Evolutionary conservation across 345 rosid genomes (phyloP).

Genomic region (Gossypium raimondii): DNA sequence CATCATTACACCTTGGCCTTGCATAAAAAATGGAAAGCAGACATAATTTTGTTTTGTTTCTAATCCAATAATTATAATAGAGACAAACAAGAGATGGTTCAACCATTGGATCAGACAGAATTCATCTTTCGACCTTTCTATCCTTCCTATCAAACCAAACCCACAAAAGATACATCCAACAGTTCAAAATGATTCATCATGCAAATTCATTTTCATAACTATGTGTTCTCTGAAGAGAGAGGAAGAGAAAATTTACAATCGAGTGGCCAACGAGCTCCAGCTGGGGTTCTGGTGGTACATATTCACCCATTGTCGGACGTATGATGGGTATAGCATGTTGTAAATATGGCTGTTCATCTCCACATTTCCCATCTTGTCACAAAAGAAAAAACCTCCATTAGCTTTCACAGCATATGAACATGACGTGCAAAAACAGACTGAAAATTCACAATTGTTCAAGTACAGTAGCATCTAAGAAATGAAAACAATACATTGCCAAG

Average conservation of each 20-base stretch:
- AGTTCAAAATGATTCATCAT: not conserved
- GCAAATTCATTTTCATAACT: not conserved
- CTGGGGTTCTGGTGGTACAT: constrained; percentile 23
- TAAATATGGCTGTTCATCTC: constrained; percentile 22
- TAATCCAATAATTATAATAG: not conserved
- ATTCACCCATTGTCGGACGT: constrained; percentile 23
- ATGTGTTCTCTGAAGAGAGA: not conserved
- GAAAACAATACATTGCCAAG: not conserved
- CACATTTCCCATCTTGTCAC: constrained; percentile 23
- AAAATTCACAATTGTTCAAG: not conserved
- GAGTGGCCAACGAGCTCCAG: constrained; percentile 33
- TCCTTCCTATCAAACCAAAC: constrained; percentile 2
- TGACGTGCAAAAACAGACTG: not conserved
- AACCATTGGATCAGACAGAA: not conserved
- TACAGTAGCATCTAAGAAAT: not conserved
- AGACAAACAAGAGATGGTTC: not conserved
- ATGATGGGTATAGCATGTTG: constrained; percentile 18
- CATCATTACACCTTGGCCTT: not conserved
- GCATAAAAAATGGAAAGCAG: no score
- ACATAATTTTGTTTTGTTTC: not conserved
- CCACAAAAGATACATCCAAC: not conserved
- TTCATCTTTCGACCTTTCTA: not conserved
- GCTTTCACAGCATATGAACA: not conserved
- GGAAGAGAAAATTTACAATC: constrained; percentile 27
- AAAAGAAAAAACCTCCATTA: constrained; percentile 13